Percentiles rank a stretch among this genome's conserved stretches.
Evolutionary conservation across 768 basidiomycete species (phyloP).

Genomic region (Zangia roseola): DNA sequence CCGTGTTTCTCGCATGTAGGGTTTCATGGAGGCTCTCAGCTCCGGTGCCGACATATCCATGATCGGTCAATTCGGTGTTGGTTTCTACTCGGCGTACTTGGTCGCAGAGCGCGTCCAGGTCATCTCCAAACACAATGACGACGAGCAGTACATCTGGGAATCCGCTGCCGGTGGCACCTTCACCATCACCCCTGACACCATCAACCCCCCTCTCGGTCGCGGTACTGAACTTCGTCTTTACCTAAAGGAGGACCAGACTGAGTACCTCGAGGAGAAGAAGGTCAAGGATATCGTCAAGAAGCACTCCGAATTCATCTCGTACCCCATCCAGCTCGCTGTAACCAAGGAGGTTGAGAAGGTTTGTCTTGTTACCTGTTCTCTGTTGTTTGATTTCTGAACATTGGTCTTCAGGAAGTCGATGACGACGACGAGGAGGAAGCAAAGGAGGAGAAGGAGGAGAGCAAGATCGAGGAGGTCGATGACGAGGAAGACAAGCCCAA

Average conservation of each 20-base stretch:
- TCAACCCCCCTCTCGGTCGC: slow-evolving; percentile 88
- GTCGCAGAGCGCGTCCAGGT: slow-evolving; percentile 98
- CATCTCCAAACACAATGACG: slow-evolving; percentile 99
- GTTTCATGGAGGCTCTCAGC: slow-evolving; percentile 98
- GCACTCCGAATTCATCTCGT: slow-evolving; percentile 99
- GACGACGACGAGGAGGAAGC: slow-evolving; percentile 76
- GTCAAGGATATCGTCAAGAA: slow-evolving; percentile 99
- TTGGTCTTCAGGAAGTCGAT: slow-evolving; percentile 68
- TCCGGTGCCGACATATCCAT: slow-evolving; percentile 91
- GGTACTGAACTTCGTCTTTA: slow-evolving; percentile 90
- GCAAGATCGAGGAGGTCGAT: slow-evolving; percentile 81
- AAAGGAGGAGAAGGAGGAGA: slow-evolving; percentile 70
- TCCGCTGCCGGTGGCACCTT: slow-evolving; percentile 99
- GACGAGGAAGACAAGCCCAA: slow-evolving; percentile 83
- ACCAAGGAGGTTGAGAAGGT: slow-evolving; percentile 99
- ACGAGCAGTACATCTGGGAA: slow-evolving; percentile 99
- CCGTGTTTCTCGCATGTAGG: slow-evolving; percentile 45
- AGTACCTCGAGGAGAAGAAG: slow-evolving; percentile 99
- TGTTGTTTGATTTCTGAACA: slow-evolving; percentile 1
- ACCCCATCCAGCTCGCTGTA: slow-evolving; percentile 97
- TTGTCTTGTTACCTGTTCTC: slow-evolving; percentile 19
- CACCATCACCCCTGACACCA: slow-evolving; percentile 93
- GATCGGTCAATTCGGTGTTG: slow-evolving; percentile 99
- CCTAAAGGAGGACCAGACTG: slow-evolving; percentile 98
- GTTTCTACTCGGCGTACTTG: slow-evolving; percentile 99